Base-by-base conservation (phyloP, 164 flowering plant species). In the Macadamia tetraphylla region DNA sequence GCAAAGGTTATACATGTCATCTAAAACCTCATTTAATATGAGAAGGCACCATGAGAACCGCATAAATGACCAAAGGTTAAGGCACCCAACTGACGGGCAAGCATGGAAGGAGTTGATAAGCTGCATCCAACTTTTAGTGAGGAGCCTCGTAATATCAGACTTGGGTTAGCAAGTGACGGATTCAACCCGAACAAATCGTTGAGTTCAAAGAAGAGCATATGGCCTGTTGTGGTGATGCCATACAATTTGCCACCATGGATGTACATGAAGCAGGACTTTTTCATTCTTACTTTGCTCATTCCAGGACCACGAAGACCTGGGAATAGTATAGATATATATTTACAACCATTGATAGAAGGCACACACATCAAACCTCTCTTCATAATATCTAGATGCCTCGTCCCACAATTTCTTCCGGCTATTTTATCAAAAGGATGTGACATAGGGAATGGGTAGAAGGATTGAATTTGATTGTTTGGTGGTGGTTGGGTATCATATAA, bases 61-160 rank as follows among this genome's bases (percentile, higher is more conserved):
- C 0, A 40, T 12, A 6, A 14, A 53, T 3, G 76, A 71, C 53
- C 70, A 65, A 0, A 10, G 32, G 0, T 1, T 74, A 6, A 68
- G 75, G 17, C 74, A 77, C 61, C 78, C 71, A 15, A 60, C 60
- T 6, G 73, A 72, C 66, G n/a, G 57, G 2, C 0, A 0, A 3
- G 68, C 65, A 0, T 80, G 77, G 78, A 49, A 70, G 7, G 18
- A 60, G 31, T 75, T 68, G 75, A 77, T 58, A 1, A 7, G 0
- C 0, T 0, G 1, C 23, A 64, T 40, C 58, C 23, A 23, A 23
- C 23, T 23, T 23, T 23, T 23, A 23, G 23, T 23, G 23, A 23
- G 23, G 23, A 23, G 23, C 23, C 23, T 0, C 23, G 23, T 23
- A 23, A 23, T 23, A 23, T 23, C 23, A 23, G 23, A 23, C 23